These are phyloP conservation scores for Pistacia integerrima DNA, from an alignment of 345 rosid species.

Conservation along the genomic window DNA sequence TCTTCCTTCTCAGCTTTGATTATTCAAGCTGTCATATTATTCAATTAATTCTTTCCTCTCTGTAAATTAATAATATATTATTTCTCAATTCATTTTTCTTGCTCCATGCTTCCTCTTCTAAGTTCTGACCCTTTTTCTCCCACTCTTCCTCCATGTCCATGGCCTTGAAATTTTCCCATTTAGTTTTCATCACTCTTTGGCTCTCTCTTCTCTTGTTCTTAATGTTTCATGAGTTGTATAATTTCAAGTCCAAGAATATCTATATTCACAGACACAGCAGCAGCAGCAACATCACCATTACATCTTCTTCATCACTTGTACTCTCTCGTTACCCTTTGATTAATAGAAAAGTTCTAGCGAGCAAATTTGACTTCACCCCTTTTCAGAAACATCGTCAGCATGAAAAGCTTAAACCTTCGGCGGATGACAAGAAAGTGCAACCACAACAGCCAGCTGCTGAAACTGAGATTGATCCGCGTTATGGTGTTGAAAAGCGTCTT, in stretches of 20 bases:
- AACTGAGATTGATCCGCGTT: slow-evolving; percentile 74
- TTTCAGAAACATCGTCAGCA: slow-evolving; percentile 39
- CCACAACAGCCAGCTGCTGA: slow-evolving; percentile 9
- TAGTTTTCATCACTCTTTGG: slow-evolving; percentile 46
- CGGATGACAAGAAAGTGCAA: not conserved
- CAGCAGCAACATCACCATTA: not conserved
- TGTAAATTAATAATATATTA: too few relatives aligned
- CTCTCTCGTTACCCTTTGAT: slow-evolving; percentile 21
- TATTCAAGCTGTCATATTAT: slow-evolving; percentile 20
- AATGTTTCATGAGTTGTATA: slow-evolving; percentile 40
- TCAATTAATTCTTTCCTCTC: not conserved
- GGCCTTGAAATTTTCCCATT: slow-evolving; percentile 51
- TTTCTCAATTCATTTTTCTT: slow-evolving; percentile 13
- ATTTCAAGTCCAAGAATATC: slow-evolving; percentile 33
- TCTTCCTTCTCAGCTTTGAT: slow-evolving; percentile 8
- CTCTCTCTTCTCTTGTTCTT: slow-evolving; percentile 56
- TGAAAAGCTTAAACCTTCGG: slow-evolving; percentile 15
- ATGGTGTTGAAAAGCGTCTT: slow-evolving; percentile 81
- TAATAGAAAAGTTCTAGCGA: slow-evolving; percentile 51
- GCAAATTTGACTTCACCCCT: slow-evolving; percentile 61
- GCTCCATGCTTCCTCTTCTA: slow-evolving; percentile 53
- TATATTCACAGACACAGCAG: slow-evolving; percentile 12
- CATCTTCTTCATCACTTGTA: not conserved
- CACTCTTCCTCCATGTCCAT: slow-evolving; percentile 46
- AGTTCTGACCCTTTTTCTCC: slow-evolving; percentile 22